These are phyloP conservation scores for Solanum raphanifolium DNA, from an alignment of 257 asterid genomes.

Conservation along the genomic window DNA sequence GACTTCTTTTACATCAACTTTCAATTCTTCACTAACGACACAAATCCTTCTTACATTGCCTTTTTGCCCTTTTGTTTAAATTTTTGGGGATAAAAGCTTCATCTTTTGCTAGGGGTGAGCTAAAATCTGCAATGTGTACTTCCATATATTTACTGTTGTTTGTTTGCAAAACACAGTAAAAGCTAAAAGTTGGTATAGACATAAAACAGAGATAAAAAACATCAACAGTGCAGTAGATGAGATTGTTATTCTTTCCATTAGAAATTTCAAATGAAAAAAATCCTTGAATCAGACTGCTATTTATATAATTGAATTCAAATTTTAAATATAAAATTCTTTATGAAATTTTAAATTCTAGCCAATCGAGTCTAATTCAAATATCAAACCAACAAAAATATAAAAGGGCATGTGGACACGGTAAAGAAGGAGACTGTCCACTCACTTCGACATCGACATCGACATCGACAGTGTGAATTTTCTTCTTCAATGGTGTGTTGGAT, in stretches of 20 bases:
- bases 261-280: no score
- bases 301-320: no score
- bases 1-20: background rate
- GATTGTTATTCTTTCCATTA: no score
- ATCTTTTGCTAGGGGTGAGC: background rate
- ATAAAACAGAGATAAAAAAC: background rate
- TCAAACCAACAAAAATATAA: background rate
- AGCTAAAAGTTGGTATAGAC: background rate
- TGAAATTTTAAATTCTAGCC: no score
- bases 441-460: background rate
- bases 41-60: constrained; percentile 7
- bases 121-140: background rate
- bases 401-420: background rate
- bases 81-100: background rate
- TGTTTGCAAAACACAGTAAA: background rate
- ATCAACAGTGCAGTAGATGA: no score
- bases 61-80: background rate
- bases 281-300: no score
- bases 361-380: no score
- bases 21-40: constrained; percentile 1
- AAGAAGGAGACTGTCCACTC: background rate
- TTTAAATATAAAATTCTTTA: no score
- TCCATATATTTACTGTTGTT: background rate
- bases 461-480: background rate
- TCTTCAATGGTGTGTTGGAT: background rate